These are phyloP conservation scores for Exsudoporus frostii DNA, from an alignment of 768 basidiomycete genomes.

Conservation along the genomic window DNA sequence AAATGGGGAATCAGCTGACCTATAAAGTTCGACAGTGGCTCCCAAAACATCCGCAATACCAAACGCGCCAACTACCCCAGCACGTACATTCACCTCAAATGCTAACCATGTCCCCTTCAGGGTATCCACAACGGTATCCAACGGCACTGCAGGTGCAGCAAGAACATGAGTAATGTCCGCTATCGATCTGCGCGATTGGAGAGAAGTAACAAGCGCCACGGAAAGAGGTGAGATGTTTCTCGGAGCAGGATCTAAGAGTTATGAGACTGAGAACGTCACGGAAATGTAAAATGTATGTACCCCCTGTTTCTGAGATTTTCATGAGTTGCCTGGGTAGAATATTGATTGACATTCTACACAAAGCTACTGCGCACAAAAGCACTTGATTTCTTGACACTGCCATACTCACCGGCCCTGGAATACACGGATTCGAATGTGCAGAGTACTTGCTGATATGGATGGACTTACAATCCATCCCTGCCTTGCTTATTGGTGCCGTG, in stretches of 20 bases:
- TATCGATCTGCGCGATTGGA: slow-evolving; percentile 51
- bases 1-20: slow-evolving; percentile 16
- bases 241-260: slow-evolving; percentile 29
- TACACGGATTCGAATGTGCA: not conserved
- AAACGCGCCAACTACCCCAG: slow-evolving; percentile 39
- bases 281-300: slow-evolving; percentile 9
- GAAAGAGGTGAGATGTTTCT: slow-evolving; percentile 21
- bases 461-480: slow-evolving; percentile 51
- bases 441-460: not conserved
- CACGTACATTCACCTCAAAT: slow-evolving; percentile 42
- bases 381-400: slow-evolving; percentile 56
- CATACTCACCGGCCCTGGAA: slow-evolving; percentile 56
- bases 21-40: slow-evolving; percentile 39
- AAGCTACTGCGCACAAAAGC: slow-evolving; percentile 53
- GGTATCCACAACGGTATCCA: slow-evolving; percentile 43
- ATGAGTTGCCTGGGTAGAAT: slow-evolving; percentile 38
- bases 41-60: slow-evolving; percentile 49
- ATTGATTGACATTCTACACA: slow-evolving; percentile 43
- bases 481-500: slow-evolving; percentile 38
- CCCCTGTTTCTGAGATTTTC: slow-evolving; percentile 9
- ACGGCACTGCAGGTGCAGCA: slow-evolving; percentile 38
- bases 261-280: slow-evolving; percentile 12
- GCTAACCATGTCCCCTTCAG: slow-evolving; percentile 45
- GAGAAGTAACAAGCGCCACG: slow-evolving; percentile 35
- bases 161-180: slow-evolving; percentile 61